Base-by-base conservation (phyloP, 192 early-diverging fungal species). In the Gonapodya prolifera region DNA sequence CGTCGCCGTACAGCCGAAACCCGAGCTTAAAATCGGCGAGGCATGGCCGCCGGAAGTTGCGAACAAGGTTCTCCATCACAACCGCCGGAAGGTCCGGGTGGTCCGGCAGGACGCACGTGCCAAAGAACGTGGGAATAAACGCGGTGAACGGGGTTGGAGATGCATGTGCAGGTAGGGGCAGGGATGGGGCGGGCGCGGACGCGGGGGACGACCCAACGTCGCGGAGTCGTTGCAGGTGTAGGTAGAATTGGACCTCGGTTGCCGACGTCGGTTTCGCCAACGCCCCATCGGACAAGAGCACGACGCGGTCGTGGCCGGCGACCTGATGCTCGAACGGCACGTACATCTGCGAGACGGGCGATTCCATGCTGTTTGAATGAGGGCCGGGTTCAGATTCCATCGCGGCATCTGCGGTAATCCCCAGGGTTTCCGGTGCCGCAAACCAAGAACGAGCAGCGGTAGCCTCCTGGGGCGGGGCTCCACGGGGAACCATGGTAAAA, bases 11-110 rank as follows among this genome's bases (percentile, higher is more conserved):
- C 34, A 96, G 81, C 70, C 88, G 86, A 0, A 86, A 87, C 2
- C 96, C 97, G 36, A 99, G 79, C 82, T 98, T 98, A 31, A 97
- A 70, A 82, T 98, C 96, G 61, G 94, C 81, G 13, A 96, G 83
- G 77, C 93, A 96, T 0, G 95, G 90, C 35, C 88, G 82, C 13
- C 77, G 83, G 78, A 94, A 94, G 13, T 86, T 85, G 71, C 80
- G 77, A 1, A 92, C 76, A 35, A 96, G 70, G 75, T 98, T 95
- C 78, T 96, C 92, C 75, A 97, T 80, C 77, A 91, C 91, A 18
- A 95, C 79, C 74, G 84, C 86, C 33, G 84, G 85, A 77, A 77
- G 71, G 33, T 78, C 69, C 30, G 18, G 34, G 29, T 34, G 23
- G 29, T 79, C 31, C 76, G 84, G 34, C 69, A 84, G 75, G 78